Evolutionary conservation across 495 filamentous ascomycete species (phyloP).

Genomic region (Tuber aestivum): DNA sequence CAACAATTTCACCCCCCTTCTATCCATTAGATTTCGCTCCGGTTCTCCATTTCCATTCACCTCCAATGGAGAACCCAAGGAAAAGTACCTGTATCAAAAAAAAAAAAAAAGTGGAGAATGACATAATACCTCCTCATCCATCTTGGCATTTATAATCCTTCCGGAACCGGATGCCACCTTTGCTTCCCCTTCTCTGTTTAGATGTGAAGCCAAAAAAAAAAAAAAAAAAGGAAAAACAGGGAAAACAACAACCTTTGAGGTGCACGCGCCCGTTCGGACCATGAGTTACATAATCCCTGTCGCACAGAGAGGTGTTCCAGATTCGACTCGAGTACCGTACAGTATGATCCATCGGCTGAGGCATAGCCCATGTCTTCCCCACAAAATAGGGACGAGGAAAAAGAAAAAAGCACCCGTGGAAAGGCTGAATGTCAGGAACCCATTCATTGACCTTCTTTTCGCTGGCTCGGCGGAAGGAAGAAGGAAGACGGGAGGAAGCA

Average conservation of each 20-base stretch:
- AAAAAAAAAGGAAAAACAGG: not conserved
- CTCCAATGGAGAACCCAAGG: conserved; percentile 16
- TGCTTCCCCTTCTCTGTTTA: not conserved
- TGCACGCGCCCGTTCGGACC: not conserved
- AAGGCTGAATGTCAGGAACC: not conserved
- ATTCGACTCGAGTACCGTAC: too few relatives aligned
- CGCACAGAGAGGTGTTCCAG: not conserved
- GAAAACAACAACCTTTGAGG: not conserved
- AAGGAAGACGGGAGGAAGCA: not conserved
- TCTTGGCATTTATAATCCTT: not conserved
- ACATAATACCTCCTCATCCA: conserved; percentile 19
- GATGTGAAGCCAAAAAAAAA: not conserved
- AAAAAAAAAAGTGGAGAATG: conserved; percentile 18
- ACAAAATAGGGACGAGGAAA: not conserved
- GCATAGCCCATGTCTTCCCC: not conserved
- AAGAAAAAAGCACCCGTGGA: not conserved
- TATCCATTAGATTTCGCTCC: not conserved
- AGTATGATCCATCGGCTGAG: too few relatives aligned
- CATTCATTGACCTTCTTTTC: not conserved
- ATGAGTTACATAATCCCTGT: not conserved
- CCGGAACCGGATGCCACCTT: conserved; percentile 3
- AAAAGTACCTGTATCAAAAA: conserved; percentile 3
- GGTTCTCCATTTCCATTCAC: conserved; percentile 3
- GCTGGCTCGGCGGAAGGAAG: not conserved
- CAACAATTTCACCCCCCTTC: too few relatives aligned